A percentile compares a stretch with the other conserved stretches of the same genome.
These are phyloP conservation scores for Annulohypoxylon stygium DNA, from an alignment of 495 filamentous ascomycete species.

Conservation along the genomic window DNA sequence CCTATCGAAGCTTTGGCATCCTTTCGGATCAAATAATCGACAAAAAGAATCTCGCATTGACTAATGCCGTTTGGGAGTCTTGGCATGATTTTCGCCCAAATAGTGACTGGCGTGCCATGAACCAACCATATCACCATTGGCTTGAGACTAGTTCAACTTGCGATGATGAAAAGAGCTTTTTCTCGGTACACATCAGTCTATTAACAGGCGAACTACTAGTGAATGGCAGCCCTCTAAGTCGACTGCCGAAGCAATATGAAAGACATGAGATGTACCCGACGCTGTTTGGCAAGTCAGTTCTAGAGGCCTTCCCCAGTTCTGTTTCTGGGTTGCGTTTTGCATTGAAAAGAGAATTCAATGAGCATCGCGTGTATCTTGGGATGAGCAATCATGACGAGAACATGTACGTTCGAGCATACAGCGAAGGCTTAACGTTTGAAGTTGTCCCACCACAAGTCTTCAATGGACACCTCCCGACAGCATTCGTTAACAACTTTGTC, in stretches of 20 bases:
- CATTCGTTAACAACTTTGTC: constrained; percentile 61
- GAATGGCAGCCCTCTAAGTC: constrained; percentile 64
- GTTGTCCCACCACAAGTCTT: constrained; percentile 61
- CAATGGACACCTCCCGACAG: constrained; percentile 62
- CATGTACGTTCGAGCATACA: constrained; percentile 29
- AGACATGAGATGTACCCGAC: constrained; percentile 49
- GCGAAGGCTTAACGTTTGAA: constrained; percentile 51
- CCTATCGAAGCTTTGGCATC: constrained; percentile 40
- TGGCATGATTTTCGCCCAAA: constrained; percentile 56
- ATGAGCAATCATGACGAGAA: constrained; percentile 34
- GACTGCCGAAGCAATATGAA: constrained; percentile 64
- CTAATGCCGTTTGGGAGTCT: constrained; percentile 52
- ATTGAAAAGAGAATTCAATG: constrained; percentile 45
- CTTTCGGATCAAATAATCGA: constrained; percentile 55
- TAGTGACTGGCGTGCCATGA: constrained; percentile 42
- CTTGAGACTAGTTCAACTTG: constrained; percentile 27
- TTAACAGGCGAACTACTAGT: constrained; percentile 69
- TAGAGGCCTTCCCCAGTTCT: constrained; percentile 63
- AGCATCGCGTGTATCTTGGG: constrained; percentile 59
- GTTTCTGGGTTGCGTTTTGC: constrained; percentile 62
- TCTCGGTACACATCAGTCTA: constrained; percentile 64
- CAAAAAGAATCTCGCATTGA: constrained; percentile 44
- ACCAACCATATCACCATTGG: constrained; percentile 36
- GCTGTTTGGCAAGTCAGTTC: constrained; percentile 55
- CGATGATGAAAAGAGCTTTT: background rate